Evolutionary conservation across 1,139 yeast species (phyloP).

Genomic region (Wickerhamiella infanticola): DNA sequence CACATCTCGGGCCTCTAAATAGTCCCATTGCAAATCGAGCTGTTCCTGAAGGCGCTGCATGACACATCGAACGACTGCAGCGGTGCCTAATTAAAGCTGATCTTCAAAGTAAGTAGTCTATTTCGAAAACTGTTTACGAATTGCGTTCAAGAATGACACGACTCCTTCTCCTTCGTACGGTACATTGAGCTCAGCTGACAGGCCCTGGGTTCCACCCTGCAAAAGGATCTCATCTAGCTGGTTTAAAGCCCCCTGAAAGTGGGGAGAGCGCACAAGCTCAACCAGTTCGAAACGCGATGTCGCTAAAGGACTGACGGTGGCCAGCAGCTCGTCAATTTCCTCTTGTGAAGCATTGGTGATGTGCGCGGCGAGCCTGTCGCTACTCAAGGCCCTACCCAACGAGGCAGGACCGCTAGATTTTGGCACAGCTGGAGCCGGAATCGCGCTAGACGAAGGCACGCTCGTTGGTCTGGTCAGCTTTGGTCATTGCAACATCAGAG

Average conservation of each 20-base stretch:
- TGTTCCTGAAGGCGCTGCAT: slow-evolving; percentile 14
- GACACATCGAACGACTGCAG: not conserved
- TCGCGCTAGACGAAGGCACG: not conserved
- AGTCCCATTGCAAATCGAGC: slow-evolving; percentile 18
- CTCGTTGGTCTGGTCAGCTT: not conserved
- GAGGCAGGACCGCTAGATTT: slow-evolving; percentile 11
- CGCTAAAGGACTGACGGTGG: slow-evolving; percentile 32
- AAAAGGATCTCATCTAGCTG: slow-evolving; percentile 30
- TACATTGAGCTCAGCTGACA: slow-evolving; percentile 37
- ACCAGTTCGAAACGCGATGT: slow-evolving; percentile 31
- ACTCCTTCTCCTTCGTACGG: slow-evolving; percentile 47
- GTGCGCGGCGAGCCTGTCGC: slow-evolving; percentile 28
- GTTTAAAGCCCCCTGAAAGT: slow-evolving; percentile 35
- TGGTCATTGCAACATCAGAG: too few species aligned
- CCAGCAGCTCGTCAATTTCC: slow-evolving; percentile 28
- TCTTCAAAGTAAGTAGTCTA: not conserved
- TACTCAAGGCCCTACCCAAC: slow-evolving; percentile 31
- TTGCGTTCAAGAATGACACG: slow-evolving; percentile 33
- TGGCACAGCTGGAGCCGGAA: not conserved
- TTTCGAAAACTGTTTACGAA: not conserved
- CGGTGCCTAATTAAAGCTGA: too few species aligned
- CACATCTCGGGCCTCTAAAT: slow-evolving; percentile 11
- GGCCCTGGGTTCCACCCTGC: slow-evolving; percentile 32
- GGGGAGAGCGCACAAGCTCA: slow-evolving; percentile 37
- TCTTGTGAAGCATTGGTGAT: slow-evolving; percentile 27